A percentile compares a stretch with the other conserved stretches of the same genome.
Evolutionary conservation across 371 early-diverging fungal genomes (phyloP).

Genomic region (Actinomucor elegans): DNA sequence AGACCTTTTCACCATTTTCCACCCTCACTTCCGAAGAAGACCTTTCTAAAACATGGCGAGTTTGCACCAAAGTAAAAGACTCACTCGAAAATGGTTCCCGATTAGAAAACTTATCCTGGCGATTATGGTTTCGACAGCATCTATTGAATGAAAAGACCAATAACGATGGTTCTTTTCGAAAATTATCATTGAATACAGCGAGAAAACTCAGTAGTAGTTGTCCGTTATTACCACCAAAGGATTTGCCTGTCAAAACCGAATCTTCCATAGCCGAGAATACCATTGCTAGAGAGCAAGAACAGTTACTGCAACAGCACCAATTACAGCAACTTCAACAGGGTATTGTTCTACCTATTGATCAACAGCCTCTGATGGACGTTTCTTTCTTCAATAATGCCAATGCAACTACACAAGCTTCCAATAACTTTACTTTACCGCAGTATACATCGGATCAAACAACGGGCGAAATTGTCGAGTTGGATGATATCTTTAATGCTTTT

Average conservation of each 20-base stretch:
- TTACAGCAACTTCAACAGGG: constrained; percentile 8
- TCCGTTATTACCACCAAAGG: background rate
- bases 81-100: constrained; percentile 84
- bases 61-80: constrained; percentile 88
- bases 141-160: constrained; percentile 51
- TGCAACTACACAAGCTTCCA: background rate
- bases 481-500: constrained; percentile 25
- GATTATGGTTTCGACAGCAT: constrained; percentile 72
- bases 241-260: constrained; percentile 10
- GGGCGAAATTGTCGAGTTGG: constrained; percentile 17
- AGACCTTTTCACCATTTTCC: constrained; percentile 72
- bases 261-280: background rate
- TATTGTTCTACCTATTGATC: background rate
- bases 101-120: constrained; percentile 89
- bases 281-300: background rate
- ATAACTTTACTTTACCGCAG: constrained; percentile 14
- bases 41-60: constrained; percentile 76
- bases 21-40: constrained; percentile 73
- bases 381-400: background rate
- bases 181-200: constrained; percentile 37
- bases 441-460: constrained; percentile 17
- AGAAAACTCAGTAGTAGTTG: constrained; percentile 32
- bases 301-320: constrained; percentile 13
- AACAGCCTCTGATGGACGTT: background rate
- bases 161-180: constrained; percentile 29